Base-by-base conservation (phyloP, 164 flowering plant species). In the Nelumbo lutea region DNA sequence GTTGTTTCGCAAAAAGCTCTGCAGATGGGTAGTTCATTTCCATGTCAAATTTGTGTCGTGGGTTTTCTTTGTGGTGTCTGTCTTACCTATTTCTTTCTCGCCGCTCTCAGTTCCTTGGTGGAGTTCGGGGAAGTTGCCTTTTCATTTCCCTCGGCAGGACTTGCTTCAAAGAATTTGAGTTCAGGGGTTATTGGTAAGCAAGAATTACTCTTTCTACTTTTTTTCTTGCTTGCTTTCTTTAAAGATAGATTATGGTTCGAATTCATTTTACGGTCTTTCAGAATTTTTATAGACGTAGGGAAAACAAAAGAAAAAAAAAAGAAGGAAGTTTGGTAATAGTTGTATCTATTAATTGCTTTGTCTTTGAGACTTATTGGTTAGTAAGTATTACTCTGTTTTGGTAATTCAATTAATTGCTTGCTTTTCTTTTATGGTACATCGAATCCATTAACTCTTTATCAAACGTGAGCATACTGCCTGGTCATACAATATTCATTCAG, bases 31-130 rank as follows among this genome's bases (percentile, higher is more conserved):
- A 87, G 69, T 70, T 92, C 94, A 69, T 89, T 86, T 78, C 81
- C 97, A 42, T 95, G 99, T 66, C 88, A 89, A 79, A 79, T 90
- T 46, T 90, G 96, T 79, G 97, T 87, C 42, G 77, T 84, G 75
- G 96, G 97, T 62, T 92, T 95, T 68, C 81, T 95, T 3, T 83
- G 82, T 82, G 99, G 97, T 46, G 86, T 87, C 42, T 92, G 97
- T 72, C 75, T 95, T 45, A 82, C 97, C 38, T 84, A 87, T 77
- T 68, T 89, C 73, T 86, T 84, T 61, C 77, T 86, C 13, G 92
- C 92, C 75, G 80, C 79, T 66, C 80, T 88, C 39, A 85, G 90
- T 68, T 84, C 91, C 40, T 75, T 80, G 14, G 64, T 84, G 70
- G 79, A 71, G 47, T 66, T 87, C 69, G 81, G 74, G 43, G 79